Conservation (phyloP, 2,329 filamentous ascomycete species). For the Pseudocercospora vitis region DNA sequence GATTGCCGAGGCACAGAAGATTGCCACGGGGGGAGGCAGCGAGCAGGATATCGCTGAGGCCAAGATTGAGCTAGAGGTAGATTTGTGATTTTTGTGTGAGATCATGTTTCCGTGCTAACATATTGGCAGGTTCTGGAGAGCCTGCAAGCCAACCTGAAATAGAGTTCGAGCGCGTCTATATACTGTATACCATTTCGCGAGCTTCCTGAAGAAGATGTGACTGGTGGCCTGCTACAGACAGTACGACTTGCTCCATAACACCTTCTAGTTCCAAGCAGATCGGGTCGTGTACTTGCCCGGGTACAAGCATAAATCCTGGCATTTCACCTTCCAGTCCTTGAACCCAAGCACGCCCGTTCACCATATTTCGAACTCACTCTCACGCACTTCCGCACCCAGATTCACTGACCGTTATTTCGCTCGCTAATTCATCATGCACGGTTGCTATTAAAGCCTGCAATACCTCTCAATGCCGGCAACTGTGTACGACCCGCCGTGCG, state of each 20-base stretch:
- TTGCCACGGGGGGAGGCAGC: slow-evolving; percentile 83
- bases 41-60: slow-evolving; percentile 98
- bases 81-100: slow-evolving; percentile 17
- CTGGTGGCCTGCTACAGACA: background rate
- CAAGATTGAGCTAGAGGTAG: slow-evolving; percentile 94
- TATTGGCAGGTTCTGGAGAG: slow-evolving; percentile 71
- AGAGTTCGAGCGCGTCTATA: slow-evolving; percentile 45
- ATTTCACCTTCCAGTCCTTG: too few relatives aligned
- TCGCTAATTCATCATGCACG: background rate
- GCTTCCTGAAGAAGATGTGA: background rate
- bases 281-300: background rate
- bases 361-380: background rate
- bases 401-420: background rate
- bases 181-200: slow-evolving; percentile 30
- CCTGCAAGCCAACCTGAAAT: slow-evolving; percentile 78
- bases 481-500: slow-evolving; percentile 1
- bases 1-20: slow-evolving; percentile 93
- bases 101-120: slow-evolving; percentile 1
- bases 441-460: background rate
- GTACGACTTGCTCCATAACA: slow-evolving; percentile 1
- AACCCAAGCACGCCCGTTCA: background rate
- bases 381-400: background rate
- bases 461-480: background rate
- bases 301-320: too few relatives aligned
- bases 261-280: background rate